Conservation (phyloP, 768 basidiomycete species). For the Rhizopogon vulgaris region DNA sequence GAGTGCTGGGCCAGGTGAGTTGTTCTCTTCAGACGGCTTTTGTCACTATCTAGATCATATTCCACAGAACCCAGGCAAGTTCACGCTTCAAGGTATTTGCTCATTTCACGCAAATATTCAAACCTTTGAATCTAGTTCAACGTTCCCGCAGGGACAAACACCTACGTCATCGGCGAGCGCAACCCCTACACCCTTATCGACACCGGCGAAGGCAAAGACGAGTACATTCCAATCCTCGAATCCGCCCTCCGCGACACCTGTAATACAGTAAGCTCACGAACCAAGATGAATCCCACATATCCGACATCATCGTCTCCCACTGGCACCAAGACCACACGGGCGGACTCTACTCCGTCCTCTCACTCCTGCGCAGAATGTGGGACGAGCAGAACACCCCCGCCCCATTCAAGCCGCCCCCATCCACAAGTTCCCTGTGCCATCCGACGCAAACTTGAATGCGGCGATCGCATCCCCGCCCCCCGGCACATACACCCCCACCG, state of each 20-base stretch:
- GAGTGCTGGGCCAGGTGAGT: slow-evolving; percentile 74
- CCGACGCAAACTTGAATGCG: slow-evolving; percentile 35
- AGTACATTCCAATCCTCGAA: slow-evolving; percentile 64
- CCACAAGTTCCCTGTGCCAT: slow-evolving; percentile 57
- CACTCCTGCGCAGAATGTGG: slow-evolving; percentile 62
- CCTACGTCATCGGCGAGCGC: slow-evolving; percentile 69
- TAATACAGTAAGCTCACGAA: slow-evolving; percentile 27
- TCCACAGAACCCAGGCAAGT: slow-evolving; percentile 78
- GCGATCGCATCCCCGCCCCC: slow-evolving; percentile 32
- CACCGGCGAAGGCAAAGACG: slow-evolving; percentile 67
- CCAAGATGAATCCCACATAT: slow-evolving; percentile 50
- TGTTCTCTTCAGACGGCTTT: slow-evolving; percentile 1
- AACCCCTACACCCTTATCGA: slow-evolving; percentile 79
- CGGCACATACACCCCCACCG: slow-evolving; percentile 40
- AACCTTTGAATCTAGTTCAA: not conserved
- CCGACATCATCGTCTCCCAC: slow-evolving; percentile 90
- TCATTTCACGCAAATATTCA: not conserved
- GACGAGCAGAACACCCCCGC: slow-evolving; percentile 35
- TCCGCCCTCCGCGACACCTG: slow-evolving; percentile 44
- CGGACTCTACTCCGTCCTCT: slow-evolving; percentile 67
- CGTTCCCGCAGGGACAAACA: slow-evolving; percentile 68
- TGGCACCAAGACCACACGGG: slow-evolving; percentile 84
- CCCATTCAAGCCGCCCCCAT: slow-evolving; percentile 60
- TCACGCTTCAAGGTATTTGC: slow-evolving; percentile 71
- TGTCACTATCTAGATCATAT: not conserved